A percentile compares a stretch with the other conserved stretches of the same genome.
Evolutionary conservation across 2,329 filamentous ascomycete genomes (phyloP).

Genomic region (Lojkania enalia): DNA sequence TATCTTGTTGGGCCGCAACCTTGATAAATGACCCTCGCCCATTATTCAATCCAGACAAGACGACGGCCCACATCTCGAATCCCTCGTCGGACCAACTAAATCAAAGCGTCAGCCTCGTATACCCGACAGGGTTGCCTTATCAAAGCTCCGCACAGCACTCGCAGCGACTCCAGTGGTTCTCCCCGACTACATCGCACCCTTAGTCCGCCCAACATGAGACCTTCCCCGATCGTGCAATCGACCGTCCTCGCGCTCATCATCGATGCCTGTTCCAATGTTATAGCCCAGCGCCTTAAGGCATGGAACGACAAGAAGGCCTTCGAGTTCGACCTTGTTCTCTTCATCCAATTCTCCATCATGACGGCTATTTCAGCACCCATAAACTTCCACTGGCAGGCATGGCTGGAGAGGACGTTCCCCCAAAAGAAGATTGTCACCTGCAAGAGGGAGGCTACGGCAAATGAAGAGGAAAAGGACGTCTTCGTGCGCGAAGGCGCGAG

Average conservation of each 20-base stretch:
- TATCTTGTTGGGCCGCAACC: no score
- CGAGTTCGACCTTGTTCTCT: conserved; percentile 43
- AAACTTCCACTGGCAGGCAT: conserved; percentile 85
- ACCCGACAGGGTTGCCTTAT: no score
- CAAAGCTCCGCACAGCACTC: no score
- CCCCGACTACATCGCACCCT: no score
- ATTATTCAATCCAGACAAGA: no score
- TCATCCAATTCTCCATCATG: conserved; percentile 58
- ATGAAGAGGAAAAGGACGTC: conserved; percentile 35
- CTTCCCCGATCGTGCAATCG: conserved; percentile 37
- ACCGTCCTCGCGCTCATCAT: conserved; percentile 42
- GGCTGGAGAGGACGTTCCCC: conserved; percentile 74
- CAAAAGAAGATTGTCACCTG: conserved; percentile 48
- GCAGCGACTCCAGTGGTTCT: no score
- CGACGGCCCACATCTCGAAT: no score
- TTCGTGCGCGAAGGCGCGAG: conserved; percentile 31
- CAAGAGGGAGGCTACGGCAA: conserved; percentile 17
- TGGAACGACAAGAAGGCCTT: conserved; percentile 41
- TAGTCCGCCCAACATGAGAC: conserved; percentile 32
- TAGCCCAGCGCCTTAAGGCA: conserved; percentile 42
- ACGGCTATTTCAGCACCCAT: conserved; percentile 73
- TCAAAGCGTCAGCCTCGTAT: no score
- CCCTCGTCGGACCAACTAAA: no score
- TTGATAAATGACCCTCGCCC: no score
- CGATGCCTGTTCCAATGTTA: conserved; percentile 43